Conservation (phyloP, 2,329 filamentous ascomycete species). For the Calonectria pteridis region DNA sequence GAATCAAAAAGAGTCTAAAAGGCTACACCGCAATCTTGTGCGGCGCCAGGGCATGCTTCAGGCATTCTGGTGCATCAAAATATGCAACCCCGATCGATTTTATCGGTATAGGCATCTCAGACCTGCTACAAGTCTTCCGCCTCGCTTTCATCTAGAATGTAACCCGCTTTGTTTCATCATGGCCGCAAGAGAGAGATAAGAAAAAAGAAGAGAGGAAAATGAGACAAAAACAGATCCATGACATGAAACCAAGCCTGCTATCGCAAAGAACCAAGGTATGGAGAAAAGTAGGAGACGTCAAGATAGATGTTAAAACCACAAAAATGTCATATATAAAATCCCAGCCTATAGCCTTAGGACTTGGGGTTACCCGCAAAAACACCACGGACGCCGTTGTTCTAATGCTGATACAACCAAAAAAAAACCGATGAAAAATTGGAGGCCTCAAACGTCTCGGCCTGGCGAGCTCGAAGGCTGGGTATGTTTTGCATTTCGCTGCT, state of each 20-base stretch:
- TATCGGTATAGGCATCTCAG: neutral
- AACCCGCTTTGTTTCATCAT: neutral
- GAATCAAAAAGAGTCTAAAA: neutral
- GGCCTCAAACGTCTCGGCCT: neutral
- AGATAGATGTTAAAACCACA: neutral
- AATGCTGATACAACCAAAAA: constrained; percentile 38
- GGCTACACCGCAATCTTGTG: neutral
- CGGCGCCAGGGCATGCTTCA: neutral
- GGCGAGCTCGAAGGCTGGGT: neutral
- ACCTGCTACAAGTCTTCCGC: neutral
- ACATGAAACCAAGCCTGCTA: neutral
- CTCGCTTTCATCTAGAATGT: neutral
- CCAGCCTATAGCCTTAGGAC: constrained; percentile 35
- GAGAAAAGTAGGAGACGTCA: neutral
- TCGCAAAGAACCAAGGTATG: neutral
- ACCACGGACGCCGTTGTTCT: constrained; percentile 36
- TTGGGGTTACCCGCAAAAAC: constrained; percentile 28
- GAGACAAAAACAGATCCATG: constrained; percentile 9
- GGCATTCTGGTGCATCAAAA: neutral
- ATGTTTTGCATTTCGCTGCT: neutral
- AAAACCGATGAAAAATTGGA: neutral
- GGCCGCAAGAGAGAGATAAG: neutral
- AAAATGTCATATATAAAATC: constrained; percentile 18
- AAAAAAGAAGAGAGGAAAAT: neutral
- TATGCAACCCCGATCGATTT: neutral